Evolutionary conservation across 495 filamentous ascomycete genomes (phyloP).

Genomic region (Oidiodendron maius): DNA sequence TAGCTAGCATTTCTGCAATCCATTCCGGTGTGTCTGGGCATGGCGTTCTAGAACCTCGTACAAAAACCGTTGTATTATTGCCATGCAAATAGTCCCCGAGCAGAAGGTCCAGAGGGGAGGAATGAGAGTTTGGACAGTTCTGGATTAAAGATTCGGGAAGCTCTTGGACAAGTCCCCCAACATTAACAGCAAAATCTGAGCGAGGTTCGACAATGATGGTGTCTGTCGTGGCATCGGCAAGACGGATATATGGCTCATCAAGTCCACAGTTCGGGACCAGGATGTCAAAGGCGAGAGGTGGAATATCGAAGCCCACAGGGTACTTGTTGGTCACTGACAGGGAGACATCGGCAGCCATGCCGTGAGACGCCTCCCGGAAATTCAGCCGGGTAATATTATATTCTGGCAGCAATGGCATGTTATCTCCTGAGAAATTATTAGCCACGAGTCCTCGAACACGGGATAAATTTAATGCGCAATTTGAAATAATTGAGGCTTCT

Average conservation of each 20-base stretch:
- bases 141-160: constrained; percentile 65
- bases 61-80: constrained; percentile 66
- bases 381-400: constrained; percentile 74
- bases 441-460: constrained; percentile 1
- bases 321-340: constrained; percentile 64
- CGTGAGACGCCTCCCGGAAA: constrained; percentile 61
- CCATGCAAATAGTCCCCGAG: constrained; percentile 78
- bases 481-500: background rate
- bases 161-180: constrained; percentile 59
- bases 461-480: background rate
- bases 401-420: constrained; percentile 69
- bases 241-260: constrained; percentile 52
- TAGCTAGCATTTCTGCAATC: constrained; percentile 73
- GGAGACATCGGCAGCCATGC: constrained; percentile 73
- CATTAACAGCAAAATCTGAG: constrained; percentile 57
- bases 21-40: constrained; percentile 63
- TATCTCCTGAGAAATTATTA: constrained; percentile 31
- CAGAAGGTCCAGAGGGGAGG: constrained; percentile 81
- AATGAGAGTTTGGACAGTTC: constrained; percentile 64
- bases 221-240: constrained; percentile 67
- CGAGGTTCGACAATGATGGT: constrained; percentile 59
- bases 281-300: constrained; percentile 75
- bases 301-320: constrained; percentile 66
- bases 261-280: constrained; percentile 69
- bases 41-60: constrained; percentile 68